Base-by-base conservation (phyloP, 1,284 basidiomycete species). In the Grifola frondosa region DNA sequence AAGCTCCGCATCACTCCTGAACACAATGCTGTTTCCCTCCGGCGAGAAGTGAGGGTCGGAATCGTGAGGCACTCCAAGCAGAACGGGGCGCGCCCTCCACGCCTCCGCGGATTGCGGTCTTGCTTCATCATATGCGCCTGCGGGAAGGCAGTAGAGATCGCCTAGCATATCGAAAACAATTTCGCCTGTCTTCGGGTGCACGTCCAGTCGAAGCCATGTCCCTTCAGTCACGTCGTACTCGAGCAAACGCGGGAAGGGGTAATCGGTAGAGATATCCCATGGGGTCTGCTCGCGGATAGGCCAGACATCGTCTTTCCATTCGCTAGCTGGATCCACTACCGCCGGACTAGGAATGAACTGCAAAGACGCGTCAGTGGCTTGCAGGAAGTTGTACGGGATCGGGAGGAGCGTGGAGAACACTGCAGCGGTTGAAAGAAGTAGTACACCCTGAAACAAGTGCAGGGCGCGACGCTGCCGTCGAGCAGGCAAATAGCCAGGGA, bases 261-360 rank as follows among this genome's bases (percentile, higher is more conserved):
- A 85, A 63, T 86, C 80, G n/a, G 82, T 85, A 15, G 84, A 86
- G 46, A 88, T 87, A 55, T 88, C 84, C 84, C 84, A 88, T 19
- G 76, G 69, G 3, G 77, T 78, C 42, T 76, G 81, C 38, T 71
- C 67, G 29, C 81, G 80, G 20, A 84, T 61, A 20, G 84, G 84
- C 69, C 78, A 88, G 16, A 79, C 57, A 43, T 86, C 70, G 58
- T 87, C 77, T 50, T 70, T 67, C 81, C 77, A 78, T 33, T 69
- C 65, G 40, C 64, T 65, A n/a, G 37, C 42, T n/a, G 52, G 52
- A 29, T 53, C 49, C 6, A 32, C 32, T 12, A 43, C 21, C 9
- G 29, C 32, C 2, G n/a, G 8, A n/a, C 12, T 13, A 24, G 32
- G 23, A 28, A 21, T 3, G 34, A 17, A 5, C 24, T 25, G 29